These are phyloP conservation scores for Wickerhamiella vanderwaltii DNA, from an alignment of 805 yeast genomes.

Conservation along the genomic window DNA sequence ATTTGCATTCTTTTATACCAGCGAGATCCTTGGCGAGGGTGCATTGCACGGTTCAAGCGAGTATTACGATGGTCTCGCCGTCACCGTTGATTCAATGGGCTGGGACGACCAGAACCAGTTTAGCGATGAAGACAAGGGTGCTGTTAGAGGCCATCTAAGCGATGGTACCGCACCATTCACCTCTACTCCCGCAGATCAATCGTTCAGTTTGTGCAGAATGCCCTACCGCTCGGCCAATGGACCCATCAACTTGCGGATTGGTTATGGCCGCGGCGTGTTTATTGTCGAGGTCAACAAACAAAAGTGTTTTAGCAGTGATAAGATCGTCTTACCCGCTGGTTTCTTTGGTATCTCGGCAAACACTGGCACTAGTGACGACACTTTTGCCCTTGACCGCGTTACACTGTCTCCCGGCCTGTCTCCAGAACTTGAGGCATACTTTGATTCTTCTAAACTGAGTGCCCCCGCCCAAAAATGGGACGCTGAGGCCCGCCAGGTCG, in stretches of 20 bases:
- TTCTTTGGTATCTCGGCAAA: slow-evolving; percentile 29
- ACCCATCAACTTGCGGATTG: slow-evolving; percentile 24
- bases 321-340: slow-evolving; percentile 26
- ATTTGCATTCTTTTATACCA: slow-evolving; percentile 29
- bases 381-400: slow-evolving; percentile 14
- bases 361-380: slow-evolving; percentile 18
- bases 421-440: slow-evolving; percentile 14
- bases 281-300: slow-evolving; percentile 31
- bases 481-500: background rate
- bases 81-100: slow-evolving; percentile 29
- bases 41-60: slow-evolving; percentile 30
- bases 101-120: slow-evolving; percentile 17
- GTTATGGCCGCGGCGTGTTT: slow-evolving; percentile 25
- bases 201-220: slow-evolving; percentile 29
- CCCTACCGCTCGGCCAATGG: slow-evolving; percentile 27
- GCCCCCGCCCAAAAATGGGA: too few species aligned
- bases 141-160: slow-evolving; percentile 31
- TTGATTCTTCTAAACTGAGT: slow-evolving; percentile 12
- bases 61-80: slow-evolving; percentile 31
- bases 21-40: slow-evolving; percentile 23
- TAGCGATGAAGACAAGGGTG: slow-evolving; percentile 21
- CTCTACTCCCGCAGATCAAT: slow-evolving; percentile 22
- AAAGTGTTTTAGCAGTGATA: slow-evolving; percentile 27
- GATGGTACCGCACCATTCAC: slow-evolving; percentile 27
- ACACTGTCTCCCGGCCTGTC: slow-evolving; percentile 14